Evolutionary conservation across 1,284 basidiomycete genomes (phyloP).

Genomic region (Ganoderma sp.): DNA sequence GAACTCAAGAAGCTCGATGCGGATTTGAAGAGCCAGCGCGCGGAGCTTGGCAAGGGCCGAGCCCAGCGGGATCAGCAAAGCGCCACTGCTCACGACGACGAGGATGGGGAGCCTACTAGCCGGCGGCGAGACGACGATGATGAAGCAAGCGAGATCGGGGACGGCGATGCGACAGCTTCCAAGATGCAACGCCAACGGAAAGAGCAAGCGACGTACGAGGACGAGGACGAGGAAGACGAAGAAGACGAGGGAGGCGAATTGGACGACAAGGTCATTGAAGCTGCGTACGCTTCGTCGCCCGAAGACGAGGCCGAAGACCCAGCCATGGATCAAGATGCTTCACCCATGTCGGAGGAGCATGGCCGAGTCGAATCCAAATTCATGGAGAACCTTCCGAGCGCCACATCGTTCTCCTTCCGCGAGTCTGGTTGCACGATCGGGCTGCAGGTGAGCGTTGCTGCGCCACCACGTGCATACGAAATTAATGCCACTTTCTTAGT

Average conservation of each 20-base stretch:
- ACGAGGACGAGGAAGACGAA: constrained; percentile 55
- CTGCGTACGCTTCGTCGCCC: constrained; percentile 60
- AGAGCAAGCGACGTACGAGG: constrained; percentile 62
- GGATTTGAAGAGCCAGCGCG: constrained; percentile 82
- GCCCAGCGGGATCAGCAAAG: constrained; percentile 52
- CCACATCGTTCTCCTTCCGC: constrained; percentile 80
- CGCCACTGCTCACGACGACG: constrained; percentile 51
- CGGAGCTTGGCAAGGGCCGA: constrained; percentile 83
- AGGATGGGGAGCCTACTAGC: constrained; percentile 72
- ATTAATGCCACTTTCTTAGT: constrained; percentile 48
- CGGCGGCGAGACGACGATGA: constrained; percentile 50
- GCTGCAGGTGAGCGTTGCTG: constrained; percentile 65
- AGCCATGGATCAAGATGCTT: constrained; percentile 39
- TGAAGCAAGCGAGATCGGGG: constrained; percentile 44
- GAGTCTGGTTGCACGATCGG: constrained; percentile 78
- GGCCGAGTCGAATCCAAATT: constrained; percentile 58
- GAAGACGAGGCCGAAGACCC: constrained; percentile 45
- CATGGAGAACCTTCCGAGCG: constrained; percentile 58
- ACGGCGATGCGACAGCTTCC: constrained; percentile 40
- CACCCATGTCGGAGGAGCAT: constrained; percentile 39
- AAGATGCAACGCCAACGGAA: constrained; percentile 57
- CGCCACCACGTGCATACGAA: constrained; percentile 14
- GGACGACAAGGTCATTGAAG: constrained; percentile 73
- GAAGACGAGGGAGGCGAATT: constrained; percentile 59
- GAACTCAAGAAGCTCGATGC: constrained; percentile 90